These are phyloP conservation scores for Helianthus annuus DNA, from an alignment of 129 eudicot genomes.

Conservation along the genomic window HanXRQr2.0-SUNRISE NC_035434.2:110793645-110794144, in stretches of 20 bases:
- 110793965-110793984: too few relatives aligned
- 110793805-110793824: neutral
- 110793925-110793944: too few relatives aligned
- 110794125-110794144: too few relatives aligned
- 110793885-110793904: neutral
- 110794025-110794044: too few relatives aligned
- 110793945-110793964: too few relatives aligned
- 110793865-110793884: neutral
- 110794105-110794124: too few relatives aligned
- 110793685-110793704: constrained; percentile 90
- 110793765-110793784: neutral
- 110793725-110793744: constrained; percentile 51
- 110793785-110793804: neutral
- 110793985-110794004: too few relatives aligned
- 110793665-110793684: constrained; percentile 54
- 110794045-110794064: too few relatives aligned
- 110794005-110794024: too few relatives aligned
- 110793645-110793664: constrained; percentile 67
- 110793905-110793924: neutral
- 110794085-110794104: too few relatives aligned
- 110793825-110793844: constrained; percentile 7
- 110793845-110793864: neutral
- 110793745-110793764: constrained; percentile 5
- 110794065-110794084: too few relatives aligned
- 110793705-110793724: constrained; percentile 49